Conservation (phyloP, 768 basidiomycete species). For the Leccinum imitatum region DNA sequence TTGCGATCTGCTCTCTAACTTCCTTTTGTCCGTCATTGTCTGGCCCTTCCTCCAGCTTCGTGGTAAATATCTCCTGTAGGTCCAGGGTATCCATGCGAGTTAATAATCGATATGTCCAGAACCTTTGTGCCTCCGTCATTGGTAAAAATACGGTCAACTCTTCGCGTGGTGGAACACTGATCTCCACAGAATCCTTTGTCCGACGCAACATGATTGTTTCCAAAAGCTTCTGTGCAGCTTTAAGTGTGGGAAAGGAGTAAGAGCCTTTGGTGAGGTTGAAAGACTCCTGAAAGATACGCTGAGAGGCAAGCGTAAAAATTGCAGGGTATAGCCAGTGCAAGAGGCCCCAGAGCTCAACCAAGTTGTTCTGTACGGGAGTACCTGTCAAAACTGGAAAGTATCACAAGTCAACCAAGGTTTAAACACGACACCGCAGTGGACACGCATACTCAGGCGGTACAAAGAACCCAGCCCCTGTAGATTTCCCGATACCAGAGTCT, state of each 20-base stretch:
- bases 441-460: conserved; percentile 50
- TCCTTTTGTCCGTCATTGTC: conserved; percentile 40
- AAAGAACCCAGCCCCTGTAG: conserved; percentile 55
- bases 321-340: conserved; percentile 56
- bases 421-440: neutral
- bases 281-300: conserved; percentile 48
- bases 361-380: conserved; percentile 70
- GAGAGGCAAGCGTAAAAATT: conserved; percentile 49
- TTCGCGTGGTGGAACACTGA: conserved; percentile 54
- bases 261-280: conserved; percentile 54
- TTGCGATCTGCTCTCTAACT: conserved; percentile 39
- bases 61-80: conserved; percentile 47
- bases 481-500: conserved; percentile 51
- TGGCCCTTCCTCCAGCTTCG: conserved; percentile 26
- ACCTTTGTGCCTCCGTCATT: conserved; percentile 57
- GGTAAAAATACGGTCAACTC: conserved; percentile 58
- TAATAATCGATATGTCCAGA: conserved; percentile 59
- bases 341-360: conserved; percentile 56
- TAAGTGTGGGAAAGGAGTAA: conserved; percentile 50
- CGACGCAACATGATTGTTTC: conserved; percentile 57
- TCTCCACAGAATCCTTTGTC: conserved; percentile 52
- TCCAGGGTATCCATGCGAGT: conserved; percentile 51
- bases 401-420: neutral
- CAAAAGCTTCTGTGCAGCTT: conserved; percentile 48
- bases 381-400: conserved; percentile 57